A percentile compares a stretch with the other conserved stretches of the same genome.
These are phyloP conservation scores for Boletus sp. DNA, from an alignment of 1,284 basidiomycete species.

Conservation along the genomic window DNA sequence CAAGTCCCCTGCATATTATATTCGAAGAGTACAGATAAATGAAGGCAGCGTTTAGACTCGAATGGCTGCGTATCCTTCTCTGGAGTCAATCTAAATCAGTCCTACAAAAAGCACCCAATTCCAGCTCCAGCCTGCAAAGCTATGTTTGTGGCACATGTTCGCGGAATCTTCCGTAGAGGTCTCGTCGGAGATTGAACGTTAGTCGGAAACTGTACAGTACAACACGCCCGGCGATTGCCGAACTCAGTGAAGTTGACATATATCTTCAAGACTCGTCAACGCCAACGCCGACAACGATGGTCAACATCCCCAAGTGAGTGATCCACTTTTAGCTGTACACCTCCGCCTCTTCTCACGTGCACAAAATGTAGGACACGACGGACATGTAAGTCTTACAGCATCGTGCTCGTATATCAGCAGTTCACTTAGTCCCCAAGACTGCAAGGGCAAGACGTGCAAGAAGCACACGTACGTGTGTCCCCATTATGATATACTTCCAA, in stretches of 20 bases:
- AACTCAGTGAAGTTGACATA: constrained; percentile 8
- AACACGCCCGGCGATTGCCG: constrained; percentile 27
- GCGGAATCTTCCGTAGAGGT: neutral
- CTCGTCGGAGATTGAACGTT: constrained; percentile 23
- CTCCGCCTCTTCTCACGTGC: constrained; percentile 21
- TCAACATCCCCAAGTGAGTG: constrained; percentile 87
- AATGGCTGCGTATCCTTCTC: too few species aligned
- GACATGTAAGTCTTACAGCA: constrained; percentile 60
- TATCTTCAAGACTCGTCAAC: constrained; percentile 15
- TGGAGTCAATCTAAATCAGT: too few species aligned
- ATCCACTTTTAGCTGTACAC: neutral
- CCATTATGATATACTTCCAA: neutral
- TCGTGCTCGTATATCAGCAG: constrained; percentile 7
- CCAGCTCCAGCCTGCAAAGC: too few species aligned
- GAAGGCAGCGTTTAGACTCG: too few species aligned
- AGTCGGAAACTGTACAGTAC: constrained; percentile 27
- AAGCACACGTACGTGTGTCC: constrained; percentile 88
- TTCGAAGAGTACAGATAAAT: too few species aligned
- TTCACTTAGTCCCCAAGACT: constrained; percentile 53
- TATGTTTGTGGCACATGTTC: too few species aligned
- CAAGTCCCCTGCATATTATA: too few species aligned
- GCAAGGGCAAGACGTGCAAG: constrained; percentile 98
- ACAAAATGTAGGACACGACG: constrained; percentile 62
- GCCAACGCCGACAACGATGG: constrained; percentile 56
- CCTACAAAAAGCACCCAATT: too few species aligned